Conservation (phyloP, 257 asterid genomes). For the Penstemon barbatus region DNA sequence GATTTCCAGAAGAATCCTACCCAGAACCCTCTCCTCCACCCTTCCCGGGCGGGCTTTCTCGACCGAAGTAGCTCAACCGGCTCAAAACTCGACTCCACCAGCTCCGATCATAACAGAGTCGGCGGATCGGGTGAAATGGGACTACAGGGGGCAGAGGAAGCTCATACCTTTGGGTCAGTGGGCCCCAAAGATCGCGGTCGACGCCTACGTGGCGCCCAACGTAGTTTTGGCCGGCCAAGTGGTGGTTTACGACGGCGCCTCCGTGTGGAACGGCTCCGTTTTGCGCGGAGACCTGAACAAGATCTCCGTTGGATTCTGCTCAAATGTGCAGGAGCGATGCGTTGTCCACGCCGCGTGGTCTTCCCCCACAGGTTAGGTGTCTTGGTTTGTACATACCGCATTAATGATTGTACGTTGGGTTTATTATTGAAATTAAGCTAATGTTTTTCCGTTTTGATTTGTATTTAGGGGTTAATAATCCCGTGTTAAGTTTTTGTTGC, state of each 20-base stretch:
- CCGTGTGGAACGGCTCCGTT: conserved; percentile 87
- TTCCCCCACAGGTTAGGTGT: conserved; percentile 72
- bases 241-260: conserved; percentile 80
- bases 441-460: background rate
- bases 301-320: conserved; percentile 79
- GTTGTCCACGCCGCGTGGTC: conserved; percentile 94
- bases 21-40: conserved; percentile 41
- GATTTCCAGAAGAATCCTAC: conserved; percentile 53
- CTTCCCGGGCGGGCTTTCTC: conserved; percentile 46
- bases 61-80: conserved; percentile 43
- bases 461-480: background rate
- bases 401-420: conserved; percentile 15
- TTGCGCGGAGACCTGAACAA: conserved; percentile 84
- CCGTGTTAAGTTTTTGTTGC: background rate
- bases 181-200: conserved; percentile 85
- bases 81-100: conserved; percentile 24
- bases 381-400: background rate
- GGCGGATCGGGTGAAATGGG: conserved; percentile 84
- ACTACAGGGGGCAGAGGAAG: conserved; percentile 82
- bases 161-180: conserved; percentile 87
- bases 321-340: conserved; percentile 83
- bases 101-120: conserved; percentile 49
- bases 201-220: conserved; percentile 92
- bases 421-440: background rate
- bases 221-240: conserved; percentile 97